phyloP scores from a whole-genome alignment of 345 rosid genomes.

The Eucalyptus cladocalyx region DNA sequence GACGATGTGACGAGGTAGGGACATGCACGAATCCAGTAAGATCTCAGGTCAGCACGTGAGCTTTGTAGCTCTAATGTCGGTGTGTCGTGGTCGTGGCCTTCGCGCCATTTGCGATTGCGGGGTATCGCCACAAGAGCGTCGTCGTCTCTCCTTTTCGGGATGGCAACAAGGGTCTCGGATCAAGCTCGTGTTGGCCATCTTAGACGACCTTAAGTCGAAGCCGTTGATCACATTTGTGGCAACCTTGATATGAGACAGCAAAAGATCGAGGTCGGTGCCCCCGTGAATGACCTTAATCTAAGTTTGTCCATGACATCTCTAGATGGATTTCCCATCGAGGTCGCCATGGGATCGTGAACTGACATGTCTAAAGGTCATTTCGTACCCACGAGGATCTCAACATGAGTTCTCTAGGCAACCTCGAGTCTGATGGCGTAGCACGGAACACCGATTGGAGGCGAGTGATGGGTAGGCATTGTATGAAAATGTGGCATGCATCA shows the following conservation, averaged over 20 bases:
- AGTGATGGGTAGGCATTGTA: neutral
- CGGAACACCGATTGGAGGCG: neutral
- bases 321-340: neutral
- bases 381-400: neutral
- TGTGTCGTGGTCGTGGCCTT: neutral
- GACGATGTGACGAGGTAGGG: neutral
- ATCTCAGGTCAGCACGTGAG: neutral
- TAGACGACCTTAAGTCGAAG: neutral
- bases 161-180: neutral
- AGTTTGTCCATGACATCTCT: neutral
- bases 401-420: neutral
- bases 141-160: neutral
- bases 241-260: neutral
- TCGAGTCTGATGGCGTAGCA: neutral
- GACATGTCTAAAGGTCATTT: neutral
- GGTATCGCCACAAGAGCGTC: neutral
- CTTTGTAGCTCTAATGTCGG: neutral
- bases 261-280: neutral
- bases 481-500: too few relatives aligned
- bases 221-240: neutral
- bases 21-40: neutral
- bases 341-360: neutral
- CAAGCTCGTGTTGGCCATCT: neutral
- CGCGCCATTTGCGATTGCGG: neutral
- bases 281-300: neutral